Evolutionary conservation across 768 basidiomycete species (phyloP).

Genomic region (Galerina marginata): DNA sequence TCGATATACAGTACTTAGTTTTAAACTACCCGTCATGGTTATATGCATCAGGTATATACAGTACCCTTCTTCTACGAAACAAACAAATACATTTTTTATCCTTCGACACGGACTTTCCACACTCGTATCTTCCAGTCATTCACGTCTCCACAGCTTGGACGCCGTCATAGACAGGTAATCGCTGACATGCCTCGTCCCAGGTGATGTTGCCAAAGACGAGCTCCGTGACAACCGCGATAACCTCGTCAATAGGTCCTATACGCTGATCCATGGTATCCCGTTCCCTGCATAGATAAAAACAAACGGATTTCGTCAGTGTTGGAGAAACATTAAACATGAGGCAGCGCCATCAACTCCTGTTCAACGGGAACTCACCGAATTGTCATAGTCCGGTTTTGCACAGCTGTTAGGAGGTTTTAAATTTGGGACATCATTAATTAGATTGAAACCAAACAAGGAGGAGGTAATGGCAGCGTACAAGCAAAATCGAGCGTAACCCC

Average conservation of each 20-base stretch:
- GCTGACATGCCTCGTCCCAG: conserved; percentile 77
- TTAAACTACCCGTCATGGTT: conserved; percentile 6
- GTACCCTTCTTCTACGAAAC: conserved; percentile 4
- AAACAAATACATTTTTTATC: background rate
- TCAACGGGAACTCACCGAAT: conserved; percentile 66
- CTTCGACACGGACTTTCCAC: background rate
- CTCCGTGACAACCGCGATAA: conserved; percentile 78
- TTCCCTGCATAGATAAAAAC: conserved; percentile 58
- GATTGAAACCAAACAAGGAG: background rate
- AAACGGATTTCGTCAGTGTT: conserved; percentile 8
- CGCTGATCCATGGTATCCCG: conserved; percentile 93
- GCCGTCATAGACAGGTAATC: conserved; percentile 83
- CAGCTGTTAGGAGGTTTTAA: conserved; percentile 53
- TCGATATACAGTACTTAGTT: conserved; percentile 3
- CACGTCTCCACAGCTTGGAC: conserved; percentile 77
- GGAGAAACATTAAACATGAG: conserved; percentile 12
- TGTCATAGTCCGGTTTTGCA: conserved; percentile 93
- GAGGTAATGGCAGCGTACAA: conserved; percentile 39
- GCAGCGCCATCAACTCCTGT: background rate
- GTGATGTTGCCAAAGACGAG: conserved; percentile 76
- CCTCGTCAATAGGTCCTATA: conserved; percentile 90
- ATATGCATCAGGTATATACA: background rate
- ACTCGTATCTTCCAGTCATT: background rate
- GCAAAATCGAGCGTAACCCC: conserved; percentile 95
- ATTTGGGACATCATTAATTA: conserved; percentile 11